Conservation (phyloP, 2,329 filamentous ascomycete species). For the Pestalotiopsis sp. region DNA sequence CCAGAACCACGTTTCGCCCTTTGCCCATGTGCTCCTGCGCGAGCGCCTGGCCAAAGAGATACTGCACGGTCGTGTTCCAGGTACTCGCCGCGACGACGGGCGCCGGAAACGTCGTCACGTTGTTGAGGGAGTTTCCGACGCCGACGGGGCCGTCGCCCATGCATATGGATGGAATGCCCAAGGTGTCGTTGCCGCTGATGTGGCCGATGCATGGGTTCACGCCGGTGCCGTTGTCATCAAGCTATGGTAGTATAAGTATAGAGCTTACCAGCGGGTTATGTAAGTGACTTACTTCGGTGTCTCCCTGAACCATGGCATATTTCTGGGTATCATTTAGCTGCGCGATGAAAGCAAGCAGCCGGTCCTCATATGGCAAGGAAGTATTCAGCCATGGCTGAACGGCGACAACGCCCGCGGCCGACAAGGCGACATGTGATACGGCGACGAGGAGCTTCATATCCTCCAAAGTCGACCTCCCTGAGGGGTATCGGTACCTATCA, state of each 20-base stretch:
- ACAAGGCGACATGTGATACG: not conserved
- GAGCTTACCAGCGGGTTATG: too few relatives aligned
- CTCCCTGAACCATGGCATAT: constrained; percentile 6
- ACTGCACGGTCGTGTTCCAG: constrained; percentile 4
- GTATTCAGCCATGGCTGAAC: constrained; percentile 6
- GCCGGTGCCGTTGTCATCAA: not conserved
- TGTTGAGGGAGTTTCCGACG: constrained; percentile 6
- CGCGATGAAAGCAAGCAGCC: constrained; percentile 6
- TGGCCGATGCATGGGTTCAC: constrained; percentile 10
- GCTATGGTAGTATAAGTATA: not conserved
- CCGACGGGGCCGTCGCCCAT: constrained; percentile 2
- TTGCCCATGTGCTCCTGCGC: constrained; percentile 1
- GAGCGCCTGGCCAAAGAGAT: not conserved
- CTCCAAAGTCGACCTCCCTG: not conserved
- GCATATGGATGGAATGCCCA: constrained; percentile 4
- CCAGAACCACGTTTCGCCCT: not conserved
- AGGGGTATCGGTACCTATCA: not conserved
- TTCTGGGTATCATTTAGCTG: constrained; percentile 9
- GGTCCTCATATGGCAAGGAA: constrained; percentile 2
- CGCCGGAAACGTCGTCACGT: not conserved
- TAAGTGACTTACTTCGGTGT: constrained; percentile 4
- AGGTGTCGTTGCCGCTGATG: constrained; percentile 6
- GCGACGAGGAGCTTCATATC: not conserved
- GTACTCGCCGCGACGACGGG: not conserved
- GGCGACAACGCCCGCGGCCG: not conserved